Percentiles rank a stretch among this genome's conserved stretches.
Evolutionary conservation across 1,139 yeast genomes (phyloP).

Genomic region (Sugiyamaella novakii): DNA sequence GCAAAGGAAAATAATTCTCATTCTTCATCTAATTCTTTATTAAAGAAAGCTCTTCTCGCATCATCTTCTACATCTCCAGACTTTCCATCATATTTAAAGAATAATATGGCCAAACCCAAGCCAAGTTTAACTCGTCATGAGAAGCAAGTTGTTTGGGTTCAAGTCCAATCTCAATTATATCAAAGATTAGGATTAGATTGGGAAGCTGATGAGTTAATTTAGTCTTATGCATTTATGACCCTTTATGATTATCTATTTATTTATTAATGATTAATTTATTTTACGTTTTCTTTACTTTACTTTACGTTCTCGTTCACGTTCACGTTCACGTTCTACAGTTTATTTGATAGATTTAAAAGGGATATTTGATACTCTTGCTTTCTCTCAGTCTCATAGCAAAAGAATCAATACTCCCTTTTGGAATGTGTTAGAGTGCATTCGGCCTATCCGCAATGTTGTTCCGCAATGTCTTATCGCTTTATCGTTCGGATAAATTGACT

Average conservation of each 20-base stretch:
- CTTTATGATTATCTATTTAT: constrained; percentile 1
- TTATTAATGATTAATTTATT: constrained; percentile 17
- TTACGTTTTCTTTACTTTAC: neutral
- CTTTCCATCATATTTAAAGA: constrained; percentile 31
- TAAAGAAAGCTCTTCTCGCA: constrained; percentile 39
- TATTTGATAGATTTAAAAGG: too few species aligned
- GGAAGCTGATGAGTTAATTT: constrained; percentile 52
- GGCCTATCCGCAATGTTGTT: too few species aligned
- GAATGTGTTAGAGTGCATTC: too few species aligned
- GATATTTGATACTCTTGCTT: too few species aligned
- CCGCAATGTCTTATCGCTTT: too few species aligned
- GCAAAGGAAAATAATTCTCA: constrained; percentile 15
- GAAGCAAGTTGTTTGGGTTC: constrained; percentile 59
- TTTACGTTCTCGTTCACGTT: neutral
- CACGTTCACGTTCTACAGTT: neutral
- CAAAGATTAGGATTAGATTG: constrained; percentile 58
- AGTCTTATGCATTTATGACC: constrained; percentile 4
- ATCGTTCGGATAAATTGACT: too few species aligned
- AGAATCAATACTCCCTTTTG: too few species aligned
- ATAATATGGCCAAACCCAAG: constrained; percentile 27
- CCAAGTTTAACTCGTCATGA: constrained; percentile 52
- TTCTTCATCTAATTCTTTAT: constrained; percentile 32
- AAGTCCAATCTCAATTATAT: constrained; percentile 59
- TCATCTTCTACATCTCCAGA: constrained; percentile 39
- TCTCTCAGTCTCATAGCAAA: too few species aligned